phyloP scores from a whole-genome alignment of 2,329 filamentous ascomycete genomes.

The Plenodomus biglobosus region DNA sequence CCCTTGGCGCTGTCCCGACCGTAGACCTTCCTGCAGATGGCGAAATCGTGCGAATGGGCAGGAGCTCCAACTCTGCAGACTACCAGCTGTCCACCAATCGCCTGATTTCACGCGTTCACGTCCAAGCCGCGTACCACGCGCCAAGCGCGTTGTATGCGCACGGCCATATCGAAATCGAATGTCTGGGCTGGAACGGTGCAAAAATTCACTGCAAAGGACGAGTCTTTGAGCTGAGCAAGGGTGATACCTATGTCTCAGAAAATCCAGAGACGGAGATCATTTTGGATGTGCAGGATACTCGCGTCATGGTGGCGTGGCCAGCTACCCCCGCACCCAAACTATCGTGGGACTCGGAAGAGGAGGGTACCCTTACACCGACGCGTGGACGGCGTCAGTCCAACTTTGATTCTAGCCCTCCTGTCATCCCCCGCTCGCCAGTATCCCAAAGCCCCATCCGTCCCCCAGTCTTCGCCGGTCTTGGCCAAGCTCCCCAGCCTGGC shows the following conservation, averaged over 20 bases:
- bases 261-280: constrained; percentile 88
- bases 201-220: constrained; percentile 89
- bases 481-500: constrained; percentile 25
- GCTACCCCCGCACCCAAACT: constrained; percentile 56
- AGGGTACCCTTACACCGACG: constrained; percentile 47
- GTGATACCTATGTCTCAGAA: constrained; percentile 86
- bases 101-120: constrained; percentile 89
- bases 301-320: constrained; percentile 91
- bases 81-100: constrained; percentile 92
- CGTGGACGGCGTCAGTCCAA: constrained; percentile 44
- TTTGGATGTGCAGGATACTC: constrained; percentile 89
- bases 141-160: constrained; percentile 67
- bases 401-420: constrained; percentile 62
- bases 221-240: constrained; percentile 82
- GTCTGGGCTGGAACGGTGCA: constrained; percentile 93
- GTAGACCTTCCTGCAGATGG: constrained; percentile 80
- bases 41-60: constrained; percentile 80
- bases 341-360: constrained; percentile 60
- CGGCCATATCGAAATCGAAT: constrained; percentile 83
- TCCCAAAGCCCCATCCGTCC: constrained; percentile 66
- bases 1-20: constrained; percentile 79
- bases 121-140: constrained; percentile 80
- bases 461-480: constrained; percentile 45
- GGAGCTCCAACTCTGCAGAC: constrained; percentile 93
- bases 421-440: constrained; percentile 71